Conservation (phyloP, 257 asterid species). For the Fraxinus anomala region DNA sequence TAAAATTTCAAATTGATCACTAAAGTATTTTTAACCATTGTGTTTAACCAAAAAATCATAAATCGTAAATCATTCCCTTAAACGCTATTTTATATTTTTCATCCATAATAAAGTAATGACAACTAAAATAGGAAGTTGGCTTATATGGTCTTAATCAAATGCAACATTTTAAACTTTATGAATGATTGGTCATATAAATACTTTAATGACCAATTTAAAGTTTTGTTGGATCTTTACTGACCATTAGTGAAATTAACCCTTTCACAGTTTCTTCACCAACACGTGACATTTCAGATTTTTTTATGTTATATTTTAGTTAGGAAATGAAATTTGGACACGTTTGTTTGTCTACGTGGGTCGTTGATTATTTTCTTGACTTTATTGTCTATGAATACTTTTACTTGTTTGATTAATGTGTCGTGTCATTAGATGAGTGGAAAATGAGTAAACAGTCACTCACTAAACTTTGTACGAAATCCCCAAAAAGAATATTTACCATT, state of each 20-base stretch:
- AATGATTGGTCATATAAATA: background rate
- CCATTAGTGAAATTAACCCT: background rate
- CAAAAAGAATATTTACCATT: too few relatives aligned
- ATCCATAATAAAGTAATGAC: too few relatives aligned
- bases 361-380: background rate
- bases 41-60: too few relatives aligned
- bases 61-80: too few relatives aligned
- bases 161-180: background rate
- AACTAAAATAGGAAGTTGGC: background rate
- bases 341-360: conserved; percentile 13
- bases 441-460: conserved; percentile 10
- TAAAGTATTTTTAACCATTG: too few relatives aligned
- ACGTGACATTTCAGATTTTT: conserved; percentile 30
- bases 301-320: background rate
- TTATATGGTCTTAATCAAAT: too few relatives aligned
- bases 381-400: conserved; percentile 8
- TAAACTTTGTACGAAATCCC: too few relatives aligned
- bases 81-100: too few relatives aligned
- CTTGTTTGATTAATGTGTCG: conserved; percentile 4
- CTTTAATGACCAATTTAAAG: background rate
- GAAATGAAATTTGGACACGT: conserved; percentile 28
- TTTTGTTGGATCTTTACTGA: background rate
- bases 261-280: conserved; percentile 30
- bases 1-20: background rate
- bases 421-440: conserved; percentile 23